These are phyloP conservation scores for Leishmania gerbilli DNA, from an alignment of 208 protist species.

Conservation along the genomic window DNA sequence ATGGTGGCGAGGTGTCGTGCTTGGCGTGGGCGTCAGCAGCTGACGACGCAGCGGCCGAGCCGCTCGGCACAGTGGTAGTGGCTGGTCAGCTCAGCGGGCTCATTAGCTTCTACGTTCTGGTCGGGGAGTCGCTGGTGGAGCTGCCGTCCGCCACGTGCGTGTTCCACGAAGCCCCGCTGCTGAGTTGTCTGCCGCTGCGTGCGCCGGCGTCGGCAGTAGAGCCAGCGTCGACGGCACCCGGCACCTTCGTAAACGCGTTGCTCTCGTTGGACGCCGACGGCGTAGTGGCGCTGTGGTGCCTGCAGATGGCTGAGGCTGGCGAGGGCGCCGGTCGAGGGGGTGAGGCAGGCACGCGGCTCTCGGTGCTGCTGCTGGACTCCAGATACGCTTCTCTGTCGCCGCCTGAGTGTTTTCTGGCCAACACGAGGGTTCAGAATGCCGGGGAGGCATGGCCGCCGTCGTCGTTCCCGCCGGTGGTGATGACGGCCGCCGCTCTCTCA, in stretches of 20 bases:
- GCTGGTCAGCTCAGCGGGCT: slow-evolving; percentile 43
- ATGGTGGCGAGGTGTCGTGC: slow-evolving; percentile 36
- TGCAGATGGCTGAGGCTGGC: not conserved
- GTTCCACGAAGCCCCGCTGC: slow-evolving; percentile 25
- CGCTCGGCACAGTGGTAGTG: slow-evolving; percentile 7
- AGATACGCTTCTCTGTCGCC: slow-evolving; percentile 9
- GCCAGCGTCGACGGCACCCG: not conserved
- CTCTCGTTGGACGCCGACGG: slow-evolving; percentile 40
- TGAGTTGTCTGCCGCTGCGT: slow-evolving; percentile 31
- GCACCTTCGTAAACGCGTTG: not conserved
- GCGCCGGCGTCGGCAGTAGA: not conserved
- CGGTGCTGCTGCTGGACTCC: slow-evolving; percentile 21
- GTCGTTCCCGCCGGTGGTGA: slow-evolving; percentile 20
- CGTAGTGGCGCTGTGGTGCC: slow-evolving; percentile 37
- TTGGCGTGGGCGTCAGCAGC: slow-evolving; percentile 22
- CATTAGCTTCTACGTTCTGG: slow-evolving; percentile 26
- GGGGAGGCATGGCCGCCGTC: not conserved
- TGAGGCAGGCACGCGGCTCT: not conserved
- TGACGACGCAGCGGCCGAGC: not conserved
- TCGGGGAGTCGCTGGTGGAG: slow-evolving; percentile 36
- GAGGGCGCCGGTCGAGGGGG: not conserved
- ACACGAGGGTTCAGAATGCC: not conserved
- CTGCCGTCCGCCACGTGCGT: slow-evolving; percentile 32
- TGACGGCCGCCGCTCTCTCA: slow-evolving; percentile 5
- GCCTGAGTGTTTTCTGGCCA: not conserved